These are phyloP conservation scores for Mycena latifolia DNA, from an alignment of 768 basidiomycete species.

Conservation along the genomic window DNA sequence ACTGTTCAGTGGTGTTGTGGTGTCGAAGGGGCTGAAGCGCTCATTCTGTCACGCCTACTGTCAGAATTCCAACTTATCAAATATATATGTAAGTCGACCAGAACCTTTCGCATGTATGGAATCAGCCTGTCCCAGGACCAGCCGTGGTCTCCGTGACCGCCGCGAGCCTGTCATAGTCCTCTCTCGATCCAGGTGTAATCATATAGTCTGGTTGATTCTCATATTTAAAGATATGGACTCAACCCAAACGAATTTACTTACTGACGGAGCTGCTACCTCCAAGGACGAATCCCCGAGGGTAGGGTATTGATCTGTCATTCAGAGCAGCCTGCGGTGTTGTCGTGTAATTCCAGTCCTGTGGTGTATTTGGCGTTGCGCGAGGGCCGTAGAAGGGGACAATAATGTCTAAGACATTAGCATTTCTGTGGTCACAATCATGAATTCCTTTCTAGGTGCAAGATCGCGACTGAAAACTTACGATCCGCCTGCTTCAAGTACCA, in stretches of 20 bases:
- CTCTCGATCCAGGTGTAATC: constrained; percentile 35
- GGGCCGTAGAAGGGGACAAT: constrained; percentile 13
- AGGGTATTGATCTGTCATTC: constrained; percentile 37
- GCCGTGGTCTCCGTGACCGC: constrained; percentile 34
- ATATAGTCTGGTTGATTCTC: constrained; percentile 27
- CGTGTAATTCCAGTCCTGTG: constrained; percentile 46
- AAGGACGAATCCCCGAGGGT: constrained; percentile 43
- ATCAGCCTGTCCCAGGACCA: constrained; percentile 39
- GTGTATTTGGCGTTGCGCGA: constrained; percentile 21
- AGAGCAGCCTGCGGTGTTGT: constrained; percentile 42
- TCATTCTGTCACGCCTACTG: constrained; percentile 46
- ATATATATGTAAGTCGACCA: background rate
- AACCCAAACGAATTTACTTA: constrained; percentile 18
- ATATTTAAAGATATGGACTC: background rate
- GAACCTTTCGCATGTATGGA: constrained; percentile 36
- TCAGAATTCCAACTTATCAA: too few species aligned
- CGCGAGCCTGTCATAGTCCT: constrained; percentile 39
- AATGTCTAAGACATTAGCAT: constrained; percentile 7
- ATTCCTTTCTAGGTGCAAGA: background rate
- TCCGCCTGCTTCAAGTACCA: constrained; percentile 48
- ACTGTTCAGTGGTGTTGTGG: constrained; percentile 43
- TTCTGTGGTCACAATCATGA: constrained; percentile 7
- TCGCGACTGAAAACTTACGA: constrained; percentile 30
- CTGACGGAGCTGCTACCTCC: constrained; percentile 45
- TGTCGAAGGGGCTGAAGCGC: constrained; percentile 39